Conservation (phyloP, 345 rosid species). For the Zanthoxylum bungeanum region DNA sequence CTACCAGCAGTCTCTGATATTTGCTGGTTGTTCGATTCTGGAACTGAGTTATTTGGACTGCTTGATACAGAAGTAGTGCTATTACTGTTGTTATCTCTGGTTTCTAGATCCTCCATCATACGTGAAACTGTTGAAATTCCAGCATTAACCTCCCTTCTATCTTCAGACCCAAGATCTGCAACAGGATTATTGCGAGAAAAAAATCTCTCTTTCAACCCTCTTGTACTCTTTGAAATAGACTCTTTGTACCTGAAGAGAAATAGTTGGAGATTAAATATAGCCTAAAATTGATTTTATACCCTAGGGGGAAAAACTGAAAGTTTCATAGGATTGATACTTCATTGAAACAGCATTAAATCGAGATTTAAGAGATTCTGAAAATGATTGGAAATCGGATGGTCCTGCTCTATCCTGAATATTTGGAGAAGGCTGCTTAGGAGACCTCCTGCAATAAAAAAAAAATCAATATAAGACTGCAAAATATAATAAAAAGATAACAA, state of each 20-base stretch:
- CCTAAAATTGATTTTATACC: background rate
- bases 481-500: conserved; percentile 10
- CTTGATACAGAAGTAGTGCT: conserved; percentile 41
- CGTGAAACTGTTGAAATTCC: conserved; percentile 86
- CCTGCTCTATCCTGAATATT: conserved; percentile 78
- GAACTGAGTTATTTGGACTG: conserved; percentile 31
- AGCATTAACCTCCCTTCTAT: conserved; percentile 76
- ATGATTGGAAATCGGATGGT: conserved; percentile 80
- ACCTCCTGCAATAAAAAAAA: conserved; percentile 32
- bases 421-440: conserved; percentile 58
- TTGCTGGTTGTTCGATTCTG: conserved; percentile 36
- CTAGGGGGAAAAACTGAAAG: background rate
- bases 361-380: conserved; percentile 84
- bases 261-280: background rate
- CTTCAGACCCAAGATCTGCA: conserved; percentile 78
- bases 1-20: conserved; percentile 26
- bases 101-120: conserved; percentile 82
- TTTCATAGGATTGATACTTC: conserved; percentile 38
- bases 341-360: conserved; percentile 69
- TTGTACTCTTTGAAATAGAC: conserved; percentile 87
- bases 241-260: conserved; percentile 68
- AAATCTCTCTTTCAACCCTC: conserved; percentile 89
- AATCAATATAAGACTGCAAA: conserved; percentile 4
- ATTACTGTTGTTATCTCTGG: conserved; percentile 42
- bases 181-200: conserved; percentile 71